phyloP scores from a whole-genome alignment of 108 stramenopile species.

The Skeletonema tropicum region DNA sequence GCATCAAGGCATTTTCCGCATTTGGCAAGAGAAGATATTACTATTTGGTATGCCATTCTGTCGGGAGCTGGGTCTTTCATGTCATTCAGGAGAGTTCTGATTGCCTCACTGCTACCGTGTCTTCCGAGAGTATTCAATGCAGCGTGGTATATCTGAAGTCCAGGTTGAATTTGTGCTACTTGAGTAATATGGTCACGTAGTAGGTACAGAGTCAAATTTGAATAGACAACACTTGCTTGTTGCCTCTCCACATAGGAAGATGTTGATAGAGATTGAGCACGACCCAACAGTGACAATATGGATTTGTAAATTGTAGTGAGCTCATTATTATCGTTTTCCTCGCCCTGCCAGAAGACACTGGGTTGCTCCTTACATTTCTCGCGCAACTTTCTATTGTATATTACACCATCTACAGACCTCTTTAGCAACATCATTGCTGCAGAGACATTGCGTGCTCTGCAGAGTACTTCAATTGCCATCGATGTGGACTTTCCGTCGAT shows the following conservation, averaged over 20 bases:
- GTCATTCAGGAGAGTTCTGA: neutral
- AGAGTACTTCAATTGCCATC: conserved; percentile 29
- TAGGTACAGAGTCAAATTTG: conserved; percentile 17
- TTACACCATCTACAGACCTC: conserved; percentile 29
- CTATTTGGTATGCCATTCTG: conserved; percentile 46
- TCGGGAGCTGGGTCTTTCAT: neutral
- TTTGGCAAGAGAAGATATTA: conserved; percentile 42
- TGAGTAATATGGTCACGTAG: conserved; percentile 28
- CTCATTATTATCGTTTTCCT: conserved; percentile 29
- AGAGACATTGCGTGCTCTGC: conserved; percentile 17
- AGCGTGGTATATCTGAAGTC: conserved; percentile 36
- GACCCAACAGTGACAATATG: conserved; percentile 33
- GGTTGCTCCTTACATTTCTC: neutral
- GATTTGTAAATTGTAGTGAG: conserved; percentile 39
- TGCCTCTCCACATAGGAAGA: neutral
- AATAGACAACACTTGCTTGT: neutral
- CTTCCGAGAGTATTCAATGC: conserved; percentile 30
- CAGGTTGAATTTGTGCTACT: conserved; percentile 24
- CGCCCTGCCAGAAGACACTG: neutral
- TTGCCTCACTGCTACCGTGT: conserved; percentile 14
- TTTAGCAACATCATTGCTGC: conserved; percentile 24
- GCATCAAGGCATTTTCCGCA: conserved; percentile 14
- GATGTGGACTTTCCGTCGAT: conserved; percentile 43
- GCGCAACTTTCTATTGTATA: conserved; percentile 18
- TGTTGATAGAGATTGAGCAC: neutral